Conservation (phyloP, 768 basidiomycete genomes). For the Gloeostereum incarnatum region DNA sequence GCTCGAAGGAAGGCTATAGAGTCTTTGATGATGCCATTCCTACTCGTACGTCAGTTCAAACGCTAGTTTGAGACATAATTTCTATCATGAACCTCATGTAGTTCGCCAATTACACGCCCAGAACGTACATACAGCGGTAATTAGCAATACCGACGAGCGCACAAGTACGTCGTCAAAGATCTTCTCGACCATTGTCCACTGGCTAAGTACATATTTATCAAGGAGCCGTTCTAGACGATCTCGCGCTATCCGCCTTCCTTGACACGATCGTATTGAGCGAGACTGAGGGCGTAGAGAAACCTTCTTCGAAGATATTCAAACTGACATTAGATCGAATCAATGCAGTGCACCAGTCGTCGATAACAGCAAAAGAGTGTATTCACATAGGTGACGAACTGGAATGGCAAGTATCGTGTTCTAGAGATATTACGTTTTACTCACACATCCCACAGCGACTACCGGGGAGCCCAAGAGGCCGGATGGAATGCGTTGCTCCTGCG, state of each 20-base stretch:
- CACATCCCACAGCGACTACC: slow-evolving; percentile 44
- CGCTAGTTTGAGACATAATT: no score
- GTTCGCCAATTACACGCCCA: no score
- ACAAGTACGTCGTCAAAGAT: slow-evolving; percentile 41
- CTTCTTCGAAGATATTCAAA: slow-evolving; percentile 46
- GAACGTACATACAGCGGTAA: slow-evolving; percentile 33
- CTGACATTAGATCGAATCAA: slow-evolving; percentile 29
- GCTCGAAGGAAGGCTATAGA: slow-evolving; percentile 60
- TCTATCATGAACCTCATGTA: no score
- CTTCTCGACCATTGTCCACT: not conserved
- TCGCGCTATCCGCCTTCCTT: slow-evolving; percentile 40
- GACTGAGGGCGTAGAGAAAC: slow-evolving; percentile 63
- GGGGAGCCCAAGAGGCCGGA: slow-evolving; percentile 47
- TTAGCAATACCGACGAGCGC: slow-evolving; percentile 68
- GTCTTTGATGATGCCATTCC: slow-evolving; percentile 42
- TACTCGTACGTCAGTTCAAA: slow-evolving; percentile 27
- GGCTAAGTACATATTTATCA: slow-evolving; percentile 4
- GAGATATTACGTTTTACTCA: not conserved
- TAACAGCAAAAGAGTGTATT: slow-evolving; percentile 35
- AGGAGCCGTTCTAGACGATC: slow-evolving; percentile 50
- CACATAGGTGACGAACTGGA: slow-evolving; percentile 73
- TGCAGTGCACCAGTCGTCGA: slow-evolving; percentile 10
- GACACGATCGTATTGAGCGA: slow-evolving; percentile 60
- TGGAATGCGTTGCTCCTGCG: slow-evolving; percentile 50
- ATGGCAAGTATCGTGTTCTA: slow-evolving; percentile 31